phyloP scores from a whole-genome alignment of 2,329 filamentous ascomycete genomes.

The Fusarium subglutinans region DNA sequence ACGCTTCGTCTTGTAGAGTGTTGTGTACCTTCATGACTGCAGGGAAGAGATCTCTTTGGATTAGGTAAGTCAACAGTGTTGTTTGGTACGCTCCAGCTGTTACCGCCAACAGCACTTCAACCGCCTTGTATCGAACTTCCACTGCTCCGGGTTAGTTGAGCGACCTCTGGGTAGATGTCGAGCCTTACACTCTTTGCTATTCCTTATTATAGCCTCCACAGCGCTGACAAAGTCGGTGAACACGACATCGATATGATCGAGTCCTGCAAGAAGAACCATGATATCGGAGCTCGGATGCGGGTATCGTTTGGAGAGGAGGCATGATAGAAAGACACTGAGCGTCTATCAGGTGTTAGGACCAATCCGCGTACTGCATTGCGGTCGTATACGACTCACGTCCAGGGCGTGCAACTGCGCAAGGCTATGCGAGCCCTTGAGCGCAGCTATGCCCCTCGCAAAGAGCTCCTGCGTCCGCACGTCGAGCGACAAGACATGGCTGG shows the following conservation, averaged over 20 bases:
- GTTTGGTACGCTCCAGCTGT: conserved; percentile 96
- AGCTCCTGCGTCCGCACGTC: conserved; percentile 83
- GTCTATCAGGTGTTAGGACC: conserved; percentile 65
- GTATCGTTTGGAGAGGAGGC: conserved; percentile 87
- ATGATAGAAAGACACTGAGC: conserved; percentile 85
- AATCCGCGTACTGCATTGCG: conserved; percentile 48
- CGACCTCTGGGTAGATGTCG: not conserved
- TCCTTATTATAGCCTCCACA: conserved; percentile 84
- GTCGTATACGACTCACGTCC: conserved; percentile 69
- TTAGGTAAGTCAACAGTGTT: conserved; percentile 92
- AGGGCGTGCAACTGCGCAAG: conserved; percentile 81
- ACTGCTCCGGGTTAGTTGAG: conserved; percentile 59
- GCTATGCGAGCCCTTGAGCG: conserved; percentile 68
- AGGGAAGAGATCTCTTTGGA: conserved; percentile 92
- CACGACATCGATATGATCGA: conserved; percentile 86
- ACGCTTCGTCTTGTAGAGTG: not conserved
- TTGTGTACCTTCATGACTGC: conserved; percentile 85
- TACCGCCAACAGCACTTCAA: conserved; percentile 83
- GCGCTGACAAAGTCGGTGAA: conserved; percentile 89
- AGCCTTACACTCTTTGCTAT: conserved; percentile 72
- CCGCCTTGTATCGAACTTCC: conserved; percentile 79
- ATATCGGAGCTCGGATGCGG: conserved; percentile 96
- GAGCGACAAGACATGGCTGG: conserved; percentile 78
- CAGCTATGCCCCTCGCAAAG: conserved; percentile 76
- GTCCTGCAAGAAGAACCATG: conserved; percentile 86